Evolutionary conservation across 805 yeast genomes (phyloP), one percentile per base, ranked within the genome.

Genomic region (Teunomyces funiuensis): DNA sequence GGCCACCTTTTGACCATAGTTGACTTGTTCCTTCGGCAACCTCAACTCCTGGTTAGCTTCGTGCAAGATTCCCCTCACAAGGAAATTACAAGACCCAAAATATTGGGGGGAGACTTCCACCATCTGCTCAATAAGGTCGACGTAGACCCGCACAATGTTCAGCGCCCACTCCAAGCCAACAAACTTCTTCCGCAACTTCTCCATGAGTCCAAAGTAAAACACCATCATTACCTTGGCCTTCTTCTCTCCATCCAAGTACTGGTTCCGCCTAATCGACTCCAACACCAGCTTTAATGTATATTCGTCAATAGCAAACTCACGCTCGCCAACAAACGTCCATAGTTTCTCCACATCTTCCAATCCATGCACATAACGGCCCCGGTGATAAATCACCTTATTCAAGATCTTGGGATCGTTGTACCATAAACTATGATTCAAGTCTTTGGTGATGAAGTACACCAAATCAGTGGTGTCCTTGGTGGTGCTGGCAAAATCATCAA

Each of bases 401-500:
- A 55, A 49, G 11, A 67, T 42, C 28, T 55, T 53, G 10, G 57
- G 50, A 43, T 64, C 66, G 2, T 43, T 27, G 31, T 44, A 34
- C 75, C 75, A 70, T 17, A 49, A 16, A 3, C 39, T 41, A 22
- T 53, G 44, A 15, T 55, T 55, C 34, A 69, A 54, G 40, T 66
- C 73, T 13, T 39, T 46, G 44, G 66, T 72, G 20, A 70, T 55
- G 38, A 70, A 70, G 5, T 52, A 31, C 5, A 60, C 48, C 14
- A 69, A 49, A 20, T 69, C 69, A 5, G 44, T 29, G 2, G 54
- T 45, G 25, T 51, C 51, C 6, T 31, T 45, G 7, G 72, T 61
- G 10, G 69, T 61, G 17, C 47, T 44, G 37, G 60, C 45, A 41
- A 59, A 70, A 45, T 70, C 76, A 30, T 61, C 65, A 10, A 70